phyloP scores from a whole-genome alignment of 2,329 filamentous ascomycete species.

The Aspergillus proliferans region DNA sequence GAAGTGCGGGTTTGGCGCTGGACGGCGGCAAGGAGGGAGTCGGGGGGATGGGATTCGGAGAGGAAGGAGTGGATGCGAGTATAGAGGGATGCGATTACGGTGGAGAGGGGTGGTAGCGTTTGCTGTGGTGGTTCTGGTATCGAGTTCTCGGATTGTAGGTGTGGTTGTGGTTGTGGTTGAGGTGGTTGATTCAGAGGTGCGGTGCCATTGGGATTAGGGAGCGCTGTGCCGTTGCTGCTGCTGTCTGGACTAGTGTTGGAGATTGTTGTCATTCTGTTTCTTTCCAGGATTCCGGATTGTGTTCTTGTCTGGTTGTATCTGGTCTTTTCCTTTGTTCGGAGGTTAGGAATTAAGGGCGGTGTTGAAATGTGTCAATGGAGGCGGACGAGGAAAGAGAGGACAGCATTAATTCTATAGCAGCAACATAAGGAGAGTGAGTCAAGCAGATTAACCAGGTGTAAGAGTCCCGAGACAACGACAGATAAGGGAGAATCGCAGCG shows the following conservation, averaged over 20 bases:
- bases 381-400: neutral
- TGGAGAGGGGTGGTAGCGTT: slow-evolving; percentile 33
- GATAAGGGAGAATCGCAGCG: neutral
- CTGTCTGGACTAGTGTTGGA: neutral
- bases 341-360: no score
- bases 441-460: neutral
- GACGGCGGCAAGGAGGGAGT: slow-evolving; percentile 53
- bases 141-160: neutral
- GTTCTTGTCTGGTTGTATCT: neutral
- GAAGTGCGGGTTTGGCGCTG: slow-evolving; percentile 70
- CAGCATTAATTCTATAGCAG: neutral
- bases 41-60: slow-evolving; percentile 49
- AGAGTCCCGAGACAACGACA: neutral
- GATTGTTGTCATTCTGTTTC: neutral
- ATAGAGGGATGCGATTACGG: slow-evolving; percentile 62
- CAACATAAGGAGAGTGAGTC: neutral
- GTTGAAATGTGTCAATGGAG: no score
- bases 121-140: slow-evolving; percentile 4
- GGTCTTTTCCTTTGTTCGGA: neutral
- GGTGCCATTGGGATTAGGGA: slow-evolving; percentile 4
- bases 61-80: slow-evolving; percentile 59
- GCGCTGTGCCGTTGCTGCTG: neutral
- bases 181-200: neutral
- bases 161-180: slow-evolving; percentile 4
- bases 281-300: neutral